Conservation (phyloP, 345 rosid genomes). For the Sisymbrium altissimum region DNA sequence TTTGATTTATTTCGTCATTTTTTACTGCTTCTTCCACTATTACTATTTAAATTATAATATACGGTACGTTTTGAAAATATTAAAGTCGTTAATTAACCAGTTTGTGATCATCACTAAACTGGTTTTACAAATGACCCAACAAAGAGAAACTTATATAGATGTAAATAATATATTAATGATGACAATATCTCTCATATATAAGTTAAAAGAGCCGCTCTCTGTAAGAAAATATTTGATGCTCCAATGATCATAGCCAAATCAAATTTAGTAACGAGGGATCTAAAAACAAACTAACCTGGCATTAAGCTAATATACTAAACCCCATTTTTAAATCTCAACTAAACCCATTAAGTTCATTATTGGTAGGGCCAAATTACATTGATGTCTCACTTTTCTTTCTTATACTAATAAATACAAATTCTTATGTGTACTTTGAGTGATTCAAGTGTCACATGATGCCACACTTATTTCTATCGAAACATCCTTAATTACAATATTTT, state of each 20-base stretch:
- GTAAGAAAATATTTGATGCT: not conserved
- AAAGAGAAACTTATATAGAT: not conserved
- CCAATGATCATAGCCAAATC: constrained; percentile 9
- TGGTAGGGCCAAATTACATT: constrained; percentile 21
- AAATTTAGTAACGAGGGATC: not conserved
- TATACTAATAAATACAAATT: constrained; percentile 27
- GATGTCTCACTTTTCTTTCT: constrained; percentile 20
- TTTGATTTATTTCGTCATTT: no score
- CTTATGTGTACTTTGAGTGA: constrained; percentile 5
- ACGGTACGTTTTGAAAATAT: not conserved
- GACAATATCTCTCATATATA: not conserved
- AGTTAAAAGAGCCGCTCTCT: not conserved
- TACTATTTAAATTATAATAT: no score
- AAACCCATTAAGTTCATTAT: constrained; percentile 7
- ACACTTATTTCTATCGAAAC: constrained; percentile 1
- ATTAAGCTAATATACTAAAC: not conserved
- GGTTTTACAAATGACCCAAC: not conserved
- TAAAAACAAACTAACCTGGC: not conserved
- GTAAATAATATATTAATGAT: not conserved
- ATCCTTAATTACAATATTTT: not conserved
- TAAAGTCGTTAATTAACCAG: not conserved
- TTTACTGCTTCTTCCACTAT: no score
- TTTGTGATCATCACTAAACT: not conserved
- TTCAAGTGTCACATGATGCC: constrained; percentile 20
- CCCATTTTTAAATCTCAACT: not conserved